Base-by-base conservation (phyloP, 2,329 filamentous ascomycete species). In the Endoconidiophora polonica region DNA sequence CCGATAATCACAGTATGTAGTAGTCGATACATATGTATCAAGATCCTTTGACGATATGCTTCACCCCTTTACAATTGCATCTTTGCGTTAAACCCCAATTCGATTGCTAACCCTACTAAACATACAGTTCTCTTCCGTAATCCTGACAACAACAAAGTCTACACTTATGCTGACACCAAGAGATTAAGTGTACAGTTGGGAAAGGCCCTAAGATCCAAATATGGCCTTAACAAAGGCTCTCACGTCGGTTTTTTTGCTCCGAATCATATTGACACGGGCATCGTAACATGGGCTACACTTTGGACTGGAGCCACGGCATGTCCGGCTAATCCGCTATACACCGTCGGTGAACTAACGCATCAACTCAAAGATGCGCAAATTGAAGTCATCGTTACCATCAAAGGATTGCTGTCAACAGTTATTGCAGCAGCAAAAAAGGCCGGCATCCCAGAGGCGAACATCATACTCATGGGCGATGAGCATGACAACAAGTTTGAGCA, bases 241-340 rank as follows among this genome's bases (percentile, higher is more conserved):
- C 84, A 91, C 1, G 71, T 95, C 20, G 83, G 75, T 9, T 70
- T 94, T 49, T 94, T 82, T 68, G 81, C 85, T 3, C 84, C 87
- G 24, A 95, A 96, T 62, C 79, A 74, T 62, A 82, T 95, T 60
- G 88, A 95, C 62, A 86, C 81, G 0, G 81, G 86, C 0, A 69
- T 81, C 2, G 65, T 87, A 44, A 85, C 77, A 63, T 86, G 85
- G 70, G 88, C 87, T 24, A 73, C 77, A 7, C 77, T 83, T 56
- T 95, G 86, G 83, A 83, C 86, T 0, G 88, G 87, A 43, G 87
- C 84, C 26, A 69, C 86, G 47, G 67, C 86, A 9, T 86, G 81
- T n/a, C 86, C 88, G 0, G 87, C 86, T 2, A 95, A 95, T 60
- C 87, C 88, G 18, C 78, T 79, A 3, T 94, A 94, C 65, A 94